These are phyloP conservation scores for Sporodiniella umbellata DNA, from an alignment of 371 early-diverging fungal species.

Conservation along the genomic window DNA sequence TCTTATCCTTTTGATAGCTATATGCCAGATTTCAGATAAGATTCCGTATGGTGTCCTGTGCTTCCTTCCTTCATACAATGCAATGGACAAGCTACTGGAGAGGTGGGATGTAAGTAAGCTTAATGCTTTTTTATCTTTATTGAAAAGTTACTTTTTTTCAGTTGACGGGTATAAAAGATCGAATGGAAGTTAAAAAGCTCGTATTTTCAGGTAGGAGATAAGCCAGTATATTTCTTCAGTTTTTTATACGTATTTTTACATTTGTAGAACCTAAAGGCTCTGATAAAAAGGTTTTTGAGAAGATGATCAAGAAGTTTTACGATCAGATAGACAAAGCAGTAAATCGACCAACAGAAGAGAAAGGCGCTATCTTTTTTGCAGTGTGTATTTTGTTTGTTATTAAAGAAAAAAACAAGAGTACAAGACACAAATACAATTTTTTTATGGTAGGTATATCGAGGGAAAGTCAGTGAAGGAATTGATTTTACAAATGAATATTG, in stretches of 20 bases:
- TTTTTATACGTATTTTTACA: conserved; percentile 13
- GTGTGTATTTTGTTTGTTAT: conserved; percentile 54
- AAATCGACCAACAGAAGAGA: conserved; percentile 10
- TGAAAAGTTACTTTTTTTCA: background rate
- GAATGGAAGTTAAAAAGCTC: conserved; percentile 26
- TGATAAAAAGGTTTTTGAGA: conserved; percentile 54
- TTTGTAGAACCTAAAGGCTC: conserved; percentile 47
- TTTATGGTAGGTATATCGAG: conserved; percentile 64
- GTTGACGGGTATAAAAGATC: conserved; percentile 1
- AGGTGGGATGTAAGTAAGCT: conserved; percentile 47
- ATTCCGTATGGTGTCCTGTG: conserved; percentile 64
- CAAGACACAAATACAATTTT: conserved; percentile 79
- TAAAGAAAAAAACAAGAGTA: conserved; percentile 42
- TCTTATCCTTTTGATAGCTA: conserved; percentile 20
- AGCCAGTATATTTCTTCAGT: background rate
- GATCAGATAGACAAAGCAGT: conserved; percentile 20
- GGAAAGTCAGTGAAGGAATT: conserved; percentile 94
- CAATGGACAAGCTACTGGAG: conserved; percentile 47
- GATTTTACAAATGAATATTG: conserved; percentile 90
- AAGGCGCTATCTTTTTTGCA: conserved; percentile 64
- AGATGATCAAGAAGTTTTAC: conserved; percentile 46
- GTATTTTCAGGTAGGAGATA: conserved; percentile 33
- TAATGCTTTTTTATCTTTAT: background rate
- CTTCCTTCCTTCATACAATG: conserved; percentile 61
- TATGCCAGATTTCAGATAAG: conserved; percentile 40